A percentile compares a stretch with the other conserved stretches of the same genome.
phyloP scores from a whole-genome alignment of 768 basidiomycete species.

The Macrolepiota dolichaula region DNA sequence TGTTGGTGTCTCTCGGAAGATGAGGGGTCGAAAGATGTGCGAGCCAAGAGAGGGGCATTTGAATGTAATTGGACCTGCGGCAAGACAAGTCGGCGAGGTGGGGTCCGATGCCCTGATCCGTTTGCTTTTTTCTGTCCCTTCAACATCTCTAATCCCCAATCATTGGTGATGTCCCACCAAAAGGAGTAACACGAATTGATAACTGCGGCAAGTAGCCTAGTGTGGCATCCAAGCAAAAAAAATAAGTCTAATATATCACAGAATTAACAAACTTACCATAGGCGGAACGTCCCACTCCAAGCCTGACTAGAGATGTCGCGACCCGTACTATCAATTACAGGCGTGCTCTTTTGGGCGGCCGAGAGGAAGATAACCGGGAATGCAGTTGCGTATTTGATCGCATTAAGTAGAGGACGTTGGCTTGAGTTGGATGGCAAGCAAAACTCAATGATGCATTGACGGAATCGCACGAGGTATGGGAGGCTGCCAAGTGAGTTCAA shows the following conservation, averaged over 20 bases:
- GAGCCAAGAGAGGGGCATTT: constrained; percentile 23
- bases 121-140: constrained; percentile 26
- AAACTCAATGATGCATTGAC: constrained; percentile 93
- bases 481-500: constrained; percentile 39
- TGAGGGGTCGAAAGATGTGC: constrained; percentile 17
- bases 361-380: constrained; percentile 96
- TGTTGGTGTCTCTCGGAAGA: constrained; percentile 18
- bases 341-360: constrained; percentile 78
- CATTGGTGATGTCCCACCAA: constrained; percentile 99
- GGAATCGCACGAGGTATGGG: constrained; percentile 87
- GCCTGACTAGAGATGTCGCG: constrained; percentile 36
- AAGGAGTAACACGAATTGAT: constrained; percentile 94
- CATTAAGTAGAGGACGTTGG: constrained; percentile 80
- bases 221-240: constrained; percentile 8
- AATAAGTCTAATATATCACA: background rate
- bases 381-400: constrained; percentile 92
- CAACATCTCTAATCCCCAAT: constrained; percentile 90
- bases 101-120: constrained; percentile 25
- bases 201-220: constrained; percentile 78
- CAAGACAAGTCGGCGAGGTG: constrained; percentile 42
- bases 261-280: constrained; percentile 60
- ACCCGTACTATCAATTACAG: constrained; percentile 52
- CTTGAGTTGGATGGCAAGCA: constrained; percentile 57
- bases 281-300: constrained; percentile 74
- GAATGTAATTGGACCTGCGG: constrained; percentile 39